phyloP scores from a whole-genome alignment of 2,329 filamentous ascomycete species.

The Alternaria brassicae region DNA sequence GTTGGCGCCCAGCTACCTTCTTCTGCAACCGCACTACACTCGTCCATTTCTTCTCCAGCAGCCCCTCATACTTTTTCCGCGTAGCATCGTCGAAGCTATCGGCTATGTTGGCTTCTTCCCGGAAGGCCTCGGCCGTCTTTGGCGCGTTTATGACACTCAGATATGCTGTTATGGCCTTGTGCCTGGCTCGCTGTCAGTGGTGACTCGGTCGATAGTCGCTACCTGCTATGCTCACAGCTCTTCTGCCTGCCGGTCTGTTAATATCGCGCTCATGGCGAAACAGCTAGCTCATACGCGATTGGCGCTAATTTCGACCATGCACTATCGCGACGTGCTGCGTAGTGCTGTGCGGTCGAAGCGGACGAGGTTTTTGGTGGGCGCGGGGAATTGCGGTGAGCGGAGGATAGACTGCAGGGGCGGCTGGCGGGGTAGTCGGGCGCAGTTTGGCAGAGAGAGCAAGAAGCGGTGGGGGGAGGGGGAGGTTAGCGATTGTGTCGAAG shows the following conservation, averaged over 20 bases:
- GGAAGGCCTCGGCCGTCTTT: conserved; percentile 72
- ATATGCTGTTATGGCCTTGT: conserved; percentile 94
- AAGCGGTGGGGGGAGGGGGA: conserved; percentile 2
- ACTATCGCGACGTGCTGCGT: conserved; percentile 20
- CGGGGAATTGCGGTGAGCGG: conserved; percentile 34
- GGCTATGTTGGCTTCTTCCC: conserved; percentile 77
- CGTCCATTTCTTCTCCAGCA: conserved; percentile 99
- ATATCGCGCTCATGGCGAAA: conserved; percentile 72
- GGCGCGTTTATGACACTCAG: conserved; percentile 75
- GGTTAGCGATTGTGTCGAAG: conserved; percentile 13
- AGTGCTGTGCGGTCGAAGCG: conserved; percentile 7
- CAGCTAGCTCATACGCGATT: conserved; percentile 29
- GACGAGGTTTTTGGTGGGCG: conserved; percentile 25
- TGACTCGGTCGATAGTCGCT: not conserved
- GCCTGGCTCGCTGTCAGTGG: conserved; percentile 59
- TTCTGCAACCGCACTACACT: conserved; percentile 93
- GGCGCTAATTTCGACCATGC: conserved; percentile 41
- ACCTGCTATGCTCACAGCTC: conserved; percentile 72
- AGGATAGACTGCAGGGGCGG: conserved; percentile 2
- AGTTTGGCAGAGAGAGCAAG: conserved; percentile 1
- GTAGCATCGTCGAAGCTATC: conserved; percentile 80
- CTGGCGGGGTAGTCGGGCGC: conserved; percentile 11
- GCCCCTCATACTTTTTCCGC: conserved; percentile 90
- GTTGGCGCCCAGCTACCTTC: conserved; percentile 66
- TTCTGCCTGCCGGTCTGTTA: conserved; percentile 83